Conservation (phyloP, 768 basidiomycete species). For the Panus rudis region DNA sequence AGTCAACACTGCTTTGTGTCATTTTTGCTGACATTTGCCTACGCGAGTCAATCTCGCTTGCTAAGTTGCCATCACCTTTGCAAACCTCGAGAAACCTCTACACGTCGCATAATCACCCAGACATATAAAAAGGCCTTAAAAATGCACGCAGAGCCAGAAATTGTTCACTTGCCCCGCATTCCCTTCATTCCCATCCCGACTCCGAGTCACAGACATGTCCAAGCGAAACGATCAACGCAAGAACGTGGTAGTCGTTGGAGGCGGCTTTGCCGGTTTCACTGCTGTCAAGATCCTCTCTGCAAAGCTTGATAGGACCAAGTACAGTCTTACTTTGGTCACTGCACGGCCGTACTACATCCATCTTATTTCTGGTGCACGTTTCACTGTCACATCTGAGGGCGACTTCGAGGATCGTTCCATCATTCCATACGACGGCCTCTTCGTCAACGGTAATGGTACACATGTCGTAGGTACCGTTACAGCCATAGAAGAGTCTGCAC, state of each 20-base stretch:
- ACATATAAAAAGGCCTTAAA: too few relatives aligned
- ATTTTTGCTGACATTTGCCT: too few relatives aligned
- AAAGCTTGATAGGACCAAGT: conserved; percentile 39
- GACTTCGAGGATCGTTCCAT: conserved; percentile 37
- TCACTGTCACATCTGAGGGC: conserved; percentile 40
- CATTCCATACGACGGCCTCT: conserved; percentile 46
- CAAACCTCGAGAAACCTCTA: too few relatives aligned
- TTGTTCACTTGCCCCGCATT: too few relatives aligned
- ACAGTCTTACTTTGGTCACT: conserved; percentile 50
- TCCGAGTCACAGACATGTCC: too few relatives aligned
- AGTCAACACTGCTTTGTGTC: too few relatives aligned
- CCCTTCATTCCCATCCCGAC: too few relatives aligned
- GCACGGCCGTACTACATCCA: conserved; percentile 42
- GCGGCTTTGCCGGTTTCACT: conserved; percentile 44
- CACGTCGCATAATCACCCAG: too few relatives aligned
- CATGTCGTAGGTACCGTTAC: conserved; percentile 27
- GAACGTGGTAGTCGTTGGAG: conserved; percentile 48
- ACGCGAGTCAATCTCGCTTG: too few relatives aligned
- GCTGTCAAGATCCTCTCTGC: conserved; percentile 42
- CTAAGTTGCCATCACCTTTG: too few relatives aligned
- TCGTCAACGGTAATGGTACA: conserved; percentile 39
- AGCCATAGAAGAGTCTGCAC: conserved; percentile 26
- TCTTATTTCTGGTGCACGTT: conserved; percentile 46
- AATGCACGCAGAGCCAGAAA: too few relatives aligned
- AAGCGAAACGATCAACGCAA: conserved; percentile 15